Evolutionary conservation across 495 filamentous ascomycete genomes (phyloP).

Genomic region (Parmelia sp.): DNA sequence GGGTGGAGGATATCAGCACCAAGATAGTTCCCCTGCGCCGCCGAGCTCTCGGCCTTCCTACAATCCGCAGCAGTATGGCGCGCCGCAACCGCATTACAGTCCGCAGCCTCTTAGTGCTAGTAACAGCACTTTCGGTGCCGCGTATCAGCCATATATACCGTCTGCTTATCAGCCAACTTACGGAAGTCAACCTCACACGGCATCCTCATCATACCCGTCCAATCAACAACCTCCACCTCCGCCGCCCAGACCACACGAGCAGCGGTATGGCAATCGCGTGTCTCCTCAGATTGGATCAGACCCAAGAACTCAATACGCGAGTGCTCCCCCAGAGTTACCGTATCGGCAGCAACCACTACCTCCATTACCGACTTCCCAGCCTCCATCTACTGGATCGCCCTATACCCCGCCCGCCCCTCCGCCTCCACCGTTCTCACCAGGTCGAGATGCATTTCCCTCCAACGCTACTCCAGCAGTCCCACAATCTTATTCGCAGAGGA

Average conservation of each 20-base stretch:
- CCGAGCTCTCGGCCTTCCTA: conserved; percentile 54
- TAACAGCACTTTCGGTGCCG: conserved; percentile 26
- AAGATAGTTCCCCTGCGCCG: conserved; percentile 37
- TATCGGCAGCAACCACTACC: conserved; percentile 31
- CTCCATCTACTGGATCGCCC: conserved; percentile 5
- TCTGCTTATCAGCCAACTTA: conserved; percentile 53
- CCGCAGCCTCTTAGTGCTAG: conserved; percentile 34
- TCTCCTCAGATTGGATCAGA: conserved; percentile 28
- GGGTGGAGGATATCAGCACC: conserved; percentile 42
- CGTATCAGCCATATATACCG: conserved; percentile 65
- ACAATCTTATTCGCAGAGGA: conserved; percentile 19
- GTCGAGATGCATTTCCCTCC: conserved; percentile 24
- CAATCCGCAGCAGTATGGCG: conserved; percentile 76
- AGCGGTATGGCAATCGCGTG: conserved; percentile 40
- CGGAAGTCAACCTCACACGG: conserved; percentile 21
- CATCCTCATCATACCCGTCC: conserved; percentile 35
- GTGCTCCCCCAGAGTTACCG: conserved; percentile 20
- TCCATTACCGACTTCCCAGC: conserved; percentile 16
- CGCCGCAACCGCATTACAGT: conserved; percentile 42
- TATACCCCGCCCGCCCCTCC: conserved; percentile 33
- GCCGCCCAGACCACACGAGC: conserved; percentile 43
- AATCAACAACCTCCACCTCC: conserved; percentile 40
- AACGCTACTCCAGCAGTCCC: conserved; percentile 10
- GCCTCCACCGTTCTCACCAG: conserved; percentile 29
- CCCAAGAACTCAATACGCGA: conserved; percentile 18